A percentile compares a stretch with the other conserved stretches of the same genome.
phyloP scores from a whole-genome alignment of 768 basidiomycete genomes.

The Termitomyces sp. region DNA sequence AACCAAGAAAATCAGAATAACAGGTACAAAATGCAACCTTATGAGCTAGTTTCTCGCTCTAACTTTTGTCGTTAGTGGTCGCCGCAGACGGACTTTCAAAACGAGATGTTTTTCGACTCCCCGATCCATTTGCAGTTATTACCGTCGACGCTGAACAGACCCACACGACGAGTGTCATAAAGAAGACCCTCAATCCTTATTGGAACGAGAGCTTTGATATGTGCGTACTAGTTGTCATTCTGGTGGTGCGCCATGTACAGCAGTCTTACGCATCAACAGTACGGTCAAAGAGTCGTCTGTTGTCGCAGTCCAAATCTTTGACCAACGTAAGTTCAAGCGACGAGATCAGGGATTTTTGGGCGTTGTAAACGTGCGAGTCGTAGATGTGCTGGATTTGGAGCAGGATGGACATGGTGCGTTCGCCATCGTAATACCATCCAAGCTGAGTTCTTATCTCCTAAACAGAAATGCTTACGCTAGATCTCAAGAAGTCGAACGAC shows the following conservation, averaged over 20 bases:
- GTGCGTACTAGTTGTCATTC: slow-evolving; percentile 37
- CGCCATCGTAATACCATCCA: neutral
- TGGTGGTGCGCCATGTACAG: neutral
- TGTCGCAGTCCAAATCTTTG: slow-evolving; percentile 96
- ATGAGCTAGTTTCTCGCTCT: neutral
- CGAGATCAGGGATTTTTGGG: slow-evolving; percentile 98
- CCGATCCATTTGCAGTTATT: slow-evolving; percentile 97
- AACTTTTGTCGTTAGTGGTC: slow-evolving; percentile 54
- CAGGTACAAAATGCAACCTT: slow-evolving; percentile 39
- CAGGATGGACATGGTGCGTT: slow-evolving; percentile 88
- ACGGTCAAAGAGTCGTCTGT: slow-evolving; percentile 98
- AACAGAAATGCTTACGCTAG: slow-evolving; percentile 92
- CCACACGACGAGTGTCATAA: slow-evolving; percentile 94
- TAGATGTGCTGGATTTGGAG: slow-evolving; percentile 87
- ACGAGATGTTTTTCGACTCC: slow-evolving; percentile 93
- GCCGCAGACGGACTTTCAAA: slow-evolving; percentile 93
- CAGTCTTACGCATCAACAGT: slow-evolving; percentile 32
- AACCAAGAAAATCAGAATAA: slow-evolving; percentile 74
- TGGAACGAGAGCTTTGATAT: slow-evolving; percentile 99
- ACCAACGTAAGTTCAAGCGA: slow-evolving; percentile 98
- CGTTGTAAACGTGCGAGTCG: slow-evolving; percentile 91
- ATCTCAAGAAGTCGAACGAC: slow-evolving; percentile 98
- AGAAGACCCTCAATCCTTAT: slow-evolving; percentile 91
- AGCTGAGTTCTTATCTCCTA: slow-evolving; percentile 5
- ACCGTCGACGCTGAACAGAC: slow-evolving; percentile 98